Base-by-base conservation (phyloP, 768 basidiomycete species). In the Kwoniella dejecticola region DNA sequence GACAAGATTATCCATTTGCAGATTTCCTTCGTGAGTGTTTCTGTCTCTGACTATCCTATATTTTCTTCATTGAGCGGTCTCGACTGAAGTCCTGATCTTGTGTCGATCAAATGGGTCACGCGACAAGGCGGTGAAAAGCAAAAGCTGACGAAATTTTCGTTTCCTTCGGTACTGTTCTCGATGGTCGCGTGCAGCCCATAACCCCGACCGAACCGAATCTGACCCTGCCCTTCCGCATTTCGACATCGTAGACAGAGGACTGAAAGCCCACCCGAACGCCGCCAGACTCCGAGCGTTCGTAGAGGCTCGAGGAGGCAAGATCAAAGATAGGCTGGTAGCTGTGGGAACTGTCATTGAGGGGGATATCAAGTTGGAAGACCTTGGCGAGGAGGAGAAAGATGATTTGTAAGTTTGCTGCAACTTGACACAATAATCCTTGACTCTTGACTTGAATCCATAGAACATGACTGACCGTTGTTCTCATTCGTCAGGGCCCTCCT, bases 331-430 rank as follows among this genome's bases (percentile, higher is more conserved):
- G 36, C 67, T 70, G 4, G 70, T 76, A 23, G 67, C 66, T 30
- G 56, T 75, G 17, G 77, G 77, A 23, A 66, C 70, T 12, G 71
- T 73, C 15, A 66, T 78, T 47, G 63, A 69, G 31, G 77, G 77
- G 3, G 71, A 69, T 49, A 62, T 75, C 56, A 71, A 76, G 67
- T 60, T 72, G 36, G 69, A 75, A 55, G 70, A 73, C 23, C 54
- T 78, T 38, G 70, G 72, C 23, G 42, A 68, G 10, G 75, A 71
- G 5, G 77, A 72, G 40, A 54, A 61, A 50, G 77, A 78, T 56
- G 77, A 78, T 63, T 63, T 78, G 63, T 69, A 50, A 61, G 66
- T 66, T 15, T 33, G 15, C 4, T 1, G 29, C 13, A 33, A 52
- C 33, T 40, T 7, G 47, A 7, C 23, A 15, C 23, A 53, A 15